A percentile compares a stretch with the other conserved stretches of the same genome.
These are phyloP conservation scores for Aquilaria sinensis DNA, from an alignment of 345 rosid genomes.

Conservation along the genomic window DNA sequence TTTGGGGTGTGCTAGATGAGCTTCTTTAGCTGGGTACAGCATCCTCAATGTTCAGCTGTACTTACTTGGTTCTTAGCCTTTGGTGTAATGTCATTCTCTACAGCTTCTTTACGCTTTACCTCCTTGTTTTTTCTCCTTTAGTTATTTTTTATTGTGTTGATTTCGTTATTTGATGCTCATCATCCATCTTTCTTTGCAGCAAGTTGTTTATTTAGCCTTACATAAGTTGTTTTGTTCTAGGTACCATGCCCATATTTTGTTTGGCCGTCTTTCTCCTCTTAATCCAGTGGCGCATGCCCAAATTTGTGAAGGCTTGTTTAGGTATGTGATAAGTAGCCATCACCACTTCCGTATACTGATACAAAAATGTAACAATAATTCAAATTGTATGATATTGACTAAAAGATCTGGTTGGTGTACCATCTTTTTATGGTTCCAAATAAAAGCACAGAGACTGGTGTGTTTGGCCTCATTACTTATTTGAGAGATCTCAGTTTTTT, in stretches of 20 bases:
- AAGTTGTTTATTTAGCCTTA: not conserved
- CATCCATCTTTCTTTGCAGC: too few species aligned
- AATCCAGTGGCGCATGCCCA: slow-evolving; percentile 90
- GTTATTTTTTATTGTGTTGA: not conserved
- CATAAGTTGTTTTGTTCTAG: slow-evolving; percentile 29
- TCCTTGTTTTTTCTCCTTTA: not conserved
- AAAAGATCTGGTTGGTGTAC: not conserved
- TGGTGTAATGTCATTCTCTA: not conserved
- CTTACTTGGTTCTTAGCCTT: not conserved
- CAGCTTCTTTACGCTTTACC: not conserved
- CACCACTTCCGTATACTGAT: not conserved
- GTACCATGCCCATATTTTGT: slow-evolving; percentile 78
- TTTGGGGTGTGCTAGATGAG: too few species aligned
- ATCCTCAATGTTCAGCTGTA: not conserved
- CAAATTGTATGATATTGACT: not conserved
- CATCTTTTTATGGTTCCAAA: not conserved
- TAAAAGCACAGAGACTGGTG: not conserved
- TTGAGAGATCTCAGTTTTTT: not conserved
- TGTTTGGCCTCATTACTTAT: not conserved
- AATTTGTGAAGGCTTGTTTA: slow-evolving; percentile 73
- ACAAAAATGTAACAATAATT: not conserved
- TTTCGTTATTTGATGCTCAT: not conserved
- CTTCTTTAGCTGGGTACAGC: too few species aligned
- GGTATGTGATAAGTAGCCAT: slow-evolving; percentile 32
- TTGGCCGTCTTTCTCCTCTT: slow-evolving; percentile 74